Evolutionary conservation across 179 eudicot genomes (phyloP), one percentile per base, ranked within the genome.

Genomic region (Heliamphora pulchella): DNA sequence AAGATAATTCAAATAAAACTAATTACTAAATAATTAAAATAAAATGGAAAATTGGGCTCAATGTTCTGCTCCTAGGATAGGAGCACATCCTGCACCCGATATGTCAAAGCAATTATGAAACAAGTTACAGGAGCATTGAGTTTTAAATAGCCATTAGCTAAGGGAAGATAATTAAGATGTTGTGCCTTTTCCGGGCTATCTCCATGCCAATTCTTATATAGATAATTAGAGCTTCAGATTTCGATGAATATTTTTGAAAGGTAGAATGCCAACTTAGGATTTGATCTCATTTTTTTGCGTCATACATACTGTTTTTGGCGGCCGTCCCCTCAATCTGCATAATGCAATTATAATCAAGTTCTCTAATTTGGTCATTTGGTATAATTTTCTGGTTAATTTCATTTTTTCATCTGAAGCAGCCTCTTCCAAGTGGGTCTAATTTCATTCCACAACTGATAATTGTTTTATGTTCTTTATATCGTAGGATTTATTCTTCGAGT

Each of bases 331-430:
- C 4, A 0, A 15, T n/a, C 51, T 44, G 46, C 55, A 46, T 17
- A 71, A 71, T 71, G 39, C 57, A 71, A 47, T 48, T 48, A 20
- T 71, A 17, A 17, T 71, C 46, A 7, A 48, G 50, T 71, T 48
- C 13, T 71, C 72, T 68, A 43, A n/a, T 68, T 43, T 68, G 14
- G 50, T 4, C 72, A 13, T 68, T 54, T n/a, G 20, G 55, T 54
- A 70, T 70, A n/a, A 17, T 17, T 70, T 70, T 70, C 54, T 47
- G 74, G 55, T 70, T 70, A 48, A 17, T 47, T 70, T 47, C 55
- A 70, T 18, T n/a, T 15, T n/a, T 6, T 46, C 31, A 47, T 20
- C 18, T 46, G 13, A 50, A 17, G 31, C 74, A 1, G 22, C 46
- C 53, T 69, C 22, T 69, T 53, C 70, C 46, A 22, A 65, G 44